A percentile compares a stretch with the other conserved stretches of the same genome.
Evolutionary conservation across 352 stramenopile genomes (phyloP).

Genomic region (Pythium diclinum): DNA sequence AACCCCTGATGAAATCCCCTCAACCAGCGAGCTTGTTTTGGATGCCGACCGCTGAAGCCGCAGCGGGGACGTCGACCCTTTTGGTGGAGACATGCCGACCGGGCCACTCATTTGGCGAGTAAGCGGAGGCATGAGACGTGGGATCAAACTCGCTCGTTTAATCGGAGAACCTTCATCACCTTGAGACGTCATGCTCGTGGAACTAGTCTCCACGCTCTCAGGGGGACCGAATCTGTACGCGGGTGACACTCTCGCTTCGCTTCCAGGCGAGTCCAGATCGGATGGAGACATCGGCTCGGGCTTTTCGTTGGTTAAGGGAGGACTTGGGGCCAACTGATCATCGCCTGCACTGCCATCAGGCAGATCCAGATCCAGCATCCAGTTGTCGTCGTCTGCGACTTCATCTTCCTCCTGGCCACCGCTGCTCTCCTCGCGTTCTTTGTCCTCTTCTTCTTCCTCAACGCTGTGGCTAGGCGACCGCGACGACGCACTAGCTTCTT

Average conservation of each 20-base stretch:
- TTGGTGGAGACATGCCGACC: background rate
- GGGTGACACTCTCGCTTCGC: background rate
- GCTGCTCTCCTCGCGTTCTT: background rate
- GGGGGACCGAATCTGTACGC: background rate
- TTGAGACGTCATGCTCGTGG: background rate
- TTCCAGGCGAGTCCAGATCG: background rate
- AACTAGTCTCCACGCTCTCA: background rate
- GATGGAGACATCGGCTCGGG: background rate
- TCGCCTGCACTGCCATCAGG: constrained; percentile 3
- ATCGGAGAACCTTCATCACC: background rate
- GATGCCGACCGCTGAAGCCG: constrained; percentile 11
- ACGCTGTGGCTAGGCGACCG: constrained; percentile 18
- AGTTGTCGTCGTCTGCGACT: constrained; percentile 9
- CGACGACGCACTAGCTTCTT: constrained; percentile 12
- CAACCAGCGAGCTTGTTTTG: constrained; percentile 3
- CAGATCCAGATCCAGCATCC: constrained; percentile 17
- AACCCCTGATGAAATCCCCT: background rate
- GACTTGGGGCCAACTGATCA: background rate
- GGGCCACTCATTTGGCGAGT: constrained; percentile 10
- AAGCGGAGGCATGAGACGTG: constrained; percentile 7
- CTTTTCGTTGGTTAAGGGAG: background rate
- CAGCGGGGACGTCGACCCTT: background rate
- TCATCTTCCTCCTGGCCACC: constrained; percentile 1
- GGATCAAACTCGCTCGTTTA: constrained; percentile 11
- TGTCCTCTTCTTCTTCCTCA: constrained; percentile 7